Percentiles rank a stretch among this genome's conserved stretches.
Evolutionary conservation across 345 rosid species (phyloP).

Genomic region (Eucalyptus caleyi): DNA sequence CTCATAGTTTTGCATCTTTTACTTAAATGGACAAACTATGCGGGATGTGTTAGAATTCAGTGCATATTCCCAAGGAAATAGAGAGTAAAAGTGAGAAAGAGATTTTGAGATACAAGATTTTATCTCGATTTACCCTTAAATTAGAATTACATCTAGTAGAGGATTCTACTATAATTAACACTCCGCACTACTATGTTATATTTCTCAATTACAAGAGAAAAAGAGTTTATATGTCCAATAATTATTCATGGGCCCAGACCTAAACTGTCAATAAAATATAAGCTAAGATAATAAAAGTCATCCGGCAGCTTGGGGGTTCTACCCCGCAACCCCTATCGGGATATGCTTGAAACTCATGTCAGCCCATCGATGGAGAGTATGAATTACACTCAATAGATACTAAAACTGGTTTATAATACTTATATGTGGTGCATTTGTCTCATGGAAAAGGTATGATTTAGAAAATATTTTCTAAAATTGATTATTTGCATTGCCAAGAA

Average conservation of each 20-base stretch:
- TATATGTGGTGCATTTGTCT: not conserved
- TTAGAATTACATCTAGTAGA: too few relatives aligned
- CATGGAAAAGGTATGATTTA: not conserved
- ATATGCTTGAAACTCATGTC: rapidly evolving
- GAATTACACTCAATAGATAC: too few relatives aligned
- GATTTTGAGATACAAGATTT: not conserved
- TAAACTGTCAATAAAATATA: too few relatives aligned
- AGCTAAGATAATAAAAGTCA: not conserved
- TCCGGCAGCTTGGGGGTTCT: too few relatives aligned
- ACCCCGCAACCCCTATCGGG: not conserved
- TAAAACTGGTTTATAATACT: not conserved
- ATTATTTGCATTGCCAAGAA: not conserved
- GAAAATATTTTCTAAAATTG: not conserved
- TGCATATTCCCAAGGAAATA: too few relatives aligned
- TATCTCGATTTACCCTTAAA: too few relatives aligned
- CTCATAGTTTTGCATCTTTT: not conserved
- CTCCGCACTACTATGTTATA: not conserved
- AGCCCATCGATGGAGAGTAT: rapidly evolving
- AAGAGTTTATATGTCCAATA: too few relatives aligned
- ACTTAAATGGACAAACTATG: not conserved
- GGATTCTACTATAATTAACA: too few relatives aligned
- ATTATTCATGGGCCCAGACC: too few relatives aligned
- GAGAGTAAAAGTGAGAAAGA: not conserved
- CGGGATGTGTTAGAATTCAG: not conserved
- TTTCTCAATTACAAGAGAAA: not conserved